These are phyloP conservation scores for Blastobotrys robertii DNA, from an alignment of 805 yeast species.

Conservation along the genomic window DNA sequence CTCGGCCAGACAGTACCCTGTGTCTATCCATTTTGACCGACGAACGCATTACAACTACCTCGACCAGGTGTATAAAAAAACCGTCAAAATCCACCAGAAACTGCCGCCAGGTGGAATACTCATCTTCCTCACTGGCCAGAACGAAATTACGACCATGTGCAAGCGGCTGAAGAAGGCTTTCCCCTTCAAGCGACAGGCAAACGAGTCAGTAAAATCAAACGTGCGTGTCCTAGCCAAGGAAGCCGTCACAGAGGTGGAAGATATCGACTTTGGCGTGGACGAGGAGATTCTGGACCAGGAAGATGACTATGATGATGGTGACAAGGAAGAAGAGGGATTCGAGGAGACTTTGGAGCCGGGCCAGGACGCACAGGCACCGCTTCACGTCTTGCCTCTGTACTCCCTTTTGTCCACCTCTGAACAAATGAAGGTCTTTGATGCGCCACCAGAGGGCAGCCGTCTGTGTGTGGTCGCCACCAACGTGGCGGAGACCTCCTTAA, in stretches of 20 bases:
- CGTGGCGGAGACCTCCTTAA: constrained; percentile 94
- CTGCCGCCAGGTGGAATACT: constrained; percentile 93
- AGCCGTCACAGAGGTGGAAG: constrained; percentile 78
- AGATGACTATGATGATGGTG: constrained; percentile 34
- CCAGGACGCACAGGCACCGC: constrained; percentile 65
- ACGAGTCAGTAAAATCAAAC: constrained; percentile 29
- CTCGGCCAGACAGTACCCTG: constrained; percentile 91
- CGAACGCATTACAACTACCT: constrained; percentile 69
- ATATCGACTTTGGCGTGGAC: constrained; percentile 46
- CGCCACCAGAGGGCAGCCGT: constrained; percentile 78
- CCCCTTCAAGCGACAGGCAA: constrained; percentile 37
- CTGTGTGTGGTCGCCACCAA: constrained; percentile 92
- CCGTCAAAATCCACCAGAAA: constrained; percentile 74
- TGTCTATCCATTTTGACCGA: constrained; percentile 79
- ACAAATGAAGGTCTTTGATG: constrained; percentile 84
- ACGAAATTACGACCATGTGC: constrained; percentile 74
- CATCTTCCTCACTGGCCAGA: constrained; percentile 88
- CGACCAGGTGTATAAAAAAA: constrained; percentile 77
- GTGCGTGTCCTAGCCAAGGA: constrained; percentile 47
- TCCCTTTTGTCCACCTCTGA: constrained; percentile 89
- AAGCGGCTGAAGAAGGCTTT: constrained; percentile 58
- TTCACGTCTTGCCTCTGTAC: constrained; percentile 85
- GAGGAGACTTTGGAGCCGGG: constrained; percentile 50
- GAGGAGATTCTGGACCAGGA: constrained; percentile 27
- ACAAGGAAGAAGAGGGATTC: constrained; percentile 47